phyloP scores from a whole-genome alignment of 2,329 filamentous ascomycete species.

The Colletotrichum filicis region DNA sequence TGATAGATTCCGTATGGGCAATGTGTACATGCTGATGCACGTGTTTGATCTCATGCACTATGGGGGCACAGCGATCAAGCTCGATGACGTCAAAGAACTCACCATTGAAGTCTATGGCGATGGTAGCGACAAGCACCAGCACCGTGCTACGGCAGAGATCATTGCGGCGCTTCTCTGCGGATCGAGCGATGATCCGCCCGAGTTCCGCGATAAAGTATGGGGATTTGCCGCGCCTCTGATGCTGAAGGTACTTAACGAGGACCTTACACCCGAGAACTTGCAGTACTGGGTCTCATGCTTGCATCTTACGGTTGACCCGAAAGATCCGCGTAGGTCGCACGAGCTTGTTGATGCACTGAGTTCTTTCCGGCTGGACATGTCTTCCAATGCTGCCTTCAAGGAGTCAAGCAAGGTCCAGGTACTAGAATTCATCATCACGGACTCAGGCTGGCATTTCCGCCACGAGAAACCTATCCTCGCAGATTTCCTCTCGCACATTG shows the following conservation, averaged over 20 bases:
- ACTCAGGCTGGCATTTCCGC: slow-evolving; percentile 96
- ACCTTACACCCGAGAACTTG: slow-evolving; percentile 92
- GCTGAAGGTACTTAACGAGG: slow-evolving; percentile 87
- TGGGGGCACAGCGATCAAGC: slow-evolving; percentile 79
- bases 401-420: slow-evolving; percentile 96
- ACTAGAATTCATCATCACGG: slow-evolving; percentile 86
- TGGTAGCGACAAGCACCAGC: slow-evolving; percentile 96
- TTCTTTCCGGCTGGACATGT: slow-evolving; percentile 91
- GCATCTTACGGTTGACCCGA: slow-evolving; percentile 86
- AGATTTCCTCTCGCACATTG: slow-evolving; percentile 89
- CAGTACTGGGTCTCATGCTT: slow-evolving; percentile 96
- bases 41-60: slow-evolving; percentile 91
- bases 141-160: slow-evolving; percentile 94
- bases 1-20: slow-evolving; percentile 91
- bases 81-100: slow-evolving; percentile 89
- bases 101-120: slow-evolving; percentile 84
- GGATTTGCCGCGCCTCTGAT: slow-evolving; percentile 90
- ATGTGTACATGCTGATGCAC: slow-evolving; percentile 87
- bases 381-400: slow-evolving; percentile 97
- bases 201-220: slow-evolving; percentile 84
- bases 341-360: slow-evolving; percentile 87
- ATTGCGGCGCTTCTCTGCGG: slow-evolving; percentile 85
- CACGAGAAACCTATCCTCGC: slow-evolving; percentile 87
- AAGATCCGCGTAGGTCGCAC: slow-evolving; percentile 88
- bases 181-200: slow-evolving; percentile 79